Conservation (phyloP, 139 green algal genomes). For the Nannochloris sp. region DNA sequence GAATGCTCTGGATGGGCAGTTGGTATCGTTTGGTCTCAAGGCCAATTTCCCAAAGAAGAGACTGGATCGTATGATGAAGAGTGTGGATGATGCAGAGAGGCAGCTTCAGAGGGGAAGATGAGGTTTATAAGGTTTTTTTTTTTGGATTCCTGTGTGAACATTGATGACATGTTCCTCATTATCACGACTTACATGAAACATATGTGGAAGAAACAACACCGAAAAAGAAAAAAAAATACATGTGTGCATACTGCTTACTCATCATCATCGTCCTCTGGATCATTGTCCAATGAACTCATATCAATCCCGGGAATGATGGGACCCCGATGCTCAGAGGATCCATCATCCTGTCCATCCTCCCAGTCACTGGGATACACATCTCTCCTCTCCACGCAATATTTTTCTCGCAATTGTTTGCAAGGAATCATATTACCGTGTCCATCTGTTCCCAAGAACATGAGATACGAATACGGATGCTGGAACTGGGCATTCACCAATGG, state of each 20-base stretch:
- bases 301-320: slow-evolving; percentile 38
- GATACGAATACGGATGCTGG: slow-evolving; percentile 40
- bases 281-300: slow-evolving; percentile 32
- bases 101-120: slow-evolving; percentile 46
- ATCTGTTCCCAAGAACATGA: slow-evolving; percentile 74
- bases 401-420: slow-evolving; percentile 54
- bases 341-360: slow-evolving; percentile 8
- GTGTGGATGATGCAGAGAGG: slow-evolving; percentile 50
- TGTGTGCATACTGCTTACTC: neutral
- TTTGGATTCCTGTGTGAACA: too few species aligned
- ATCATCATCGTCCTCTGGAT: neutral
- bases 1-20: slow-evolving; percentile 83
- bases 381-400: slow-evolving; percentile 40
- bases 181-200: neutral
- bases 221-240: slow-evolving; percentile 15
- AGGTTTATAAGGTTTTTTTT: slow-evolving; percentile 1
- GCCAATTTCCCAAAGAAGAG: slow-evolving; percentile 86
- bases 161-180: neutral
- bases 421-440: slow-evolving; percentile 67
- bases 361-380: slow-evolving; percentile 33
- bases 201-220: too few species aligned
- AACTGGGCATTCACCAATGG: neutral
- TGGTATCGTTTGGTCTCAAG: slow-evolving; percentile 79
- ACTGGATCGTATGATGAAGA: slow-evolving; percentile 76
- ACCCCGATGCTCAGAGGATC: neutral